Percentiles rank a stretch among this genome's conserved stretches.
Evolutionary conservation across 2,329 filamentous ascomycete genomes (phyloP).

Genomic region (Colletotrichum cordylinicola): DNA sequence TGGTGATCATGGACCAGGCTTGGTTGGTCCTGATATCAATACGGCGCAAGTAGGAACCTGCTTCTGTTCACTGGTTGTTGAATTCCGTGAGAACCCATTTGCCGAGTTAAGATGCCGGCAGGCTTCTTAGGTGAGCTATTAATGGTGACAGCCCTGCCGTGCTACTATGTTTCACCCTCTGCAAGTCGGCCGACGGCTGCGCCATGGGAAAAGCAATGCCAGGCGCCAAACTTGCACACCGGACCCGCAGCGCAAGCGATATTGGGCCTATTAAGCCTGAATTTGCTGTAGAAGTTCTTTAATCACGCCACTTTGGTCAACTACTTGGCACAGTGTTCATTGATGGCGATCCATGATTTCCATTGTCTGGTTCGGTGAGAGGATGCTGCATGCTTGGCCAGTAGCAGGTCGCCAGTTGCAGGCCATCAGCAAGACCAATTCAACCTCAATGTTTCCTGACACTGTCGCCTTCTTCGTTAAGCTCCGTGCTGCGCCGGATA

Average conservation of each 20-base stretch:
- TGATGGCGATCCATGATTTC: not conserved
- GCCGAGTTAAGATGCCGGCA: not conserved
- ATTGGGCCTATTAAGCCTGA: not conserved
- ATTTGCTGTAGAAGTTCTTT: not conserved
- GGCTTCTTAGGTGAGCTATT: not conserved
- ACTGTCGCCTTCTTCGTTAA: not conserved
- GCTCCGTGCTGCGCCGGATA: not conserved
- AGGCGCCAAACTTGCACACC: not conserved
- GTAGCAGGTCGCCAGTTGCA: not conserved
- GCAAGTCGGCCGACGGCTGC: constrained; percentile 1
- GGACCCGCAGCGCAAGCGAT: not conserved
- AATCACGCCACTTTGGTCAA: not conserved
- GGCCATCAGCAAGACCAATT: not conserved
- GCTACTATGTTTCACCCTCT: not conserved
- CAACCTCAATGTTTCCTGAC: not conserved
- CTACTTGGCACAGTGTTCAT: not conserved
- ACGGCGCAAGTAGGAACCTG: not conserved
- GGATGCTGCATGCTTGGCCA: not conserved
- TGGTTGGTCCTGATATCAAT: not conserved
- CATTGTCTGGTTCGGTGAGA: not conserved
- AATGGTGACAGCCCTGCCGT: not conserved
- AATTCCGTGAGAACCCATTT: not conserved
- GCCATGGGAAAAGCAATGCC: not conserved
- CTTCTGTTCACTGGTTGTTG: not conserved
- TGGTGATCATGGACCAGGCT: not conserved